Evolutionary conservation across 2,329 filamentous ascomycete genomes (phyloP), one percentile per base, ranked within the genome.

Genomic region (Epichloe festucae): DNA sequence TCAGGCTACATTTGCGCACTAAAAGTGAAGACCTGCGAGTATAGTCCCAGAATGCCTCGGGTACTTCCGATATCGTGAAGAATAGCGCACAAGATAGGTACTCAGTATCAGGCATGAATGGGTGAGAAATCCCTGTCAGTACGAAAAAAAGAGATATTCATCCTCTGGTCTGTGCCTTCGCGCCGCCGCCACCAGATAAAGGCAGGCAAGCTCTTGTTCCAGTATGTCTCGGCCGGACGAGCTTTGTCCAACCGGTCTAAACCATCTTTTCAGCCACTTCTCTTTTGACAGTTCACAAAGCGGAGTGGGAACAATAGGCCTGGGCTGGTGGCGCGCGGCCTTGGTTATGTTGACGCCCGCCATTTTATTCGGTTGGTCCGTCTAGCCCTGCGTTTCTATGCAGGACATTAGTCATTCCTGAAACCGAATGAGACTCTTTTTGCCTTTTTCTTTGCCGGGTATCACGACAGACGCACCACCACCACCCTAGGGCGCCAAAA

Each of bases 321-420:
- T 17, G 35, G 44, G 34, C 19, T n/a, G 38, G 47, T 47, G 47
- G 48, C 51, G 46, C 21, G 41, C 35, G 14, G 46, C 41, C 11
- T 49, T 10, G 17, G 34, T 11, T 3, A 6, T 40, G 15, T 50
- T 39, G 46, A 45, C 39, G 47, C 38, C 39, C 23, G 21, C 27
- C 15, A 4, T 41, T 36, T 39, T 17, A 23, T 34, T 52, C 41
- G 35, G 46, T 19, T 44, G 46, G 21, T 21, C 50, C 34, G 46
- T 21, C 50, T 23, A 39, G 46, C 36, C 41, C 11, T 39, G 31
- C 40, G 40, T 17, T 17, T 39, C 47, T 39, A 21, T 35, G 50
- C 50, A 43, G 50, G 39, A 51, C 50, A 52, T 49, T 45, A 46
- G 31, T 52, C 40, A 52, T 21, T 52, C 15, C 50, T 52, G 50